A percentile compares a stretch with the other conserved stretches of the same genome.
Evolutionary conservation across 1,284 basidiomycete species (phyloP).

Genomic region (Trichosporon sp.): DNA sequence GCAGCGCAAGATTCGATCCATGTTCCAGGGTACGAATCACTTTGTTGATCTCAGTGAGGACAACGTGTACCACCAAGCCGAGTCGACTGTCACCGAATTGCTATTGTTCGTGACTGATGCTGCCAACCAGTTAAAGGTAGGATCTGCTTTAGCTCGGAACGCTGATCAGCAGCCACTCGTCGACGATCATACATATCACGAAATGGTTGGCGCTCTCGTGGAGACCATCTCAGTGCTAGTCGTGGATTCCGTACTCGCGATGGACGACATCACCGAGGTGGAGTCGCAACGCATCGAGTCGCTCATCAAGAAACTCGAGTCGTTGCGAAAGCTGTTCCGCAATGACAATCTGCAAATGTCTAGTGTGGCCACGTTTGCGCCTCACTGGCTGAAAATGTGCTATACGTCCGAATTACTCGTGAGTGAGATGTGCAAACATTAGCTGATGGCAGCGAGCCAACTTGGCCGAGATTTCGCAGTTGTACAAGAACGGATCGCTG

Average conservation of each 20-base stretch:
- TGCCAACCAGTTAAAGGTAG: slow-evolving; percentile 73
- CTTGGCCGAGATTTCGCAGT: slow-evolving; percentile 89
- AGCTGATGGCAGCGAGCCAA: slow-evolving; percentile 62
- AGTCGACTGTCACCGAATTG: slow-evolving; percentile 40
- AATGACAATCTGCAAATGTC: slow-evolving; percentile 30
- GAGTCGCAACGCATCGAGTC: slow-evolving; percentile 83
- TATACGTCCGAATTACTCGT: slow-evolving; percentile 88
- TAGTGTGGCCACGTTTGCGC: slow-evolving; percentile 64
- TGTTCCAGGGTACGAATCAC: slow-evolving; percentile 67
- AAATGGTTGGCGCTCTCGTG: slow-evolving; percentile 69
- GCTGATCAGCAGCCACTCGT: slow-evolving; percentile 41
- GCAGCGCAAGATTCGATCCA: slow-evolving; percentile 58
- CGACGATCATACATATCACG: neutral
- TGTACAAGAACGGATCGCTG: slow-evolving; percentile 87
- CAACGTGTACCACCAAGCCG: slow-evolving; percentile 52
- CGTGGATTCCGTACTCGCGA: slow-evolving; percentile 71
- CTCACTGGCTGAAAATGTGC: slow-evolving; percentile 92
- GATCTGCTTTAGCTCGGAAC: slow-evolving; percentile 30
- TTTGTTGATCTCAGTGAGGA: slow-evolving; percentile 75
- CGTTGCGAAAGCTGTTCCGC: slow-evolving; percentile 75
- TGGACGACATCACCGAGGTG: slow-evolving; percentile 86
- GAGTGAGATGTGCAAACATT: slow-evolving; percentile 44
- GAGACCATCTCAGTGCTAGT: slow-evolving; percentile 72
- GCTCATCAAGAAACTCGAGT: slow-evolving; percentile 75
- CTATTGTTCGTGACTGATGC: slow-evolving; percentile 69